phyloP scores from a whole-genome alignment of 108 stramenopile genomes.

The Heterococcus sp. region DNA sequence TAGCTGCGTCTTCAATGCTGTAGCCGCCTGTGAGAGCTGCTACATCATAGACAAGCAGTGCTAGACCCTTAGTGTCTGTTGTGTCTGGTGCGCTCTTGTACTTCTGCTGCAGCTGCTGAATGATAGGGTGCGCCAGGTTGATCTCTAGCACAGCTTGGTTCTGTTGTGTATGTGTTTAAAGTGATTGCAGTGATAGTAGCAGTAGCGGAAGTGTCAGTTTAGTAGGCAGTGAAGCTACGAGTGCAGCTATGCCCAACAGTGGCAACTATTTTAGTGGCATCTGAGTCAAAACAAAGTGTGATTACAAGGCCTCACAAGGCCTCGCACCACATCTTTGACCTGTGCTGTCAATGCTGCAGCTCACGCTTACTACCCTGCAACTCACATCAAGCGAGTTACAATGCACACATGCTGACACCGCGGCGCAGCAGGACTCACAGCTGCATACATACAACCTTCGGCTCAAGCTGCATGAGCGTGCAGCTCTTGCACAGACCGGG shows the following conservation, averaged over 20 bases:
- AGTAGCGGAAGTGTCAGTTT: constrained; percentile 43
- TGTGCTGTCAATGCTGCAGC: too few relatives aligned
- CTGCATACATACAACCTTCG: not conserved
- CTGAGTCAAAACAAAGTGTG: too few relatives aligned
- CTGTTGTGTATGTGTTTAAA: not conserved
- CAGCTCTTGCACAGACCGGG: too few relatives aligned
- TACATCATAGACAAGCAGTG: constrained; percentile 81
- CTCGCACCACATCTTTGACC: too few relatives aligned
- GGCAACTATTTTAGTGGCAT: too few relatives aligned
- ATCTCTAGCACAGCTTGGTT: constrained; percentile 88
- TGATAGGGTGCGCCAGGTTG: constrained; percentile 87
- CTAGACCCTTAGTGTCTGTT: constrained; percentile 71
- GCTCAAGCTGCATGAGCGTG: too few relatives aligned
- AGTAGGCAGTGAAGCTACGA: not conserved
- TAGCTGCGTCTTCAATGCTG: constrained; percentile 75
- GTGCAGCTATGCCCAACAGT: too few relatives aligned
- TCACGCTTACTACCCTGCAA: too few relatives aligned
- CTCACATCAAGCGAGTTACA: too few relatives aligned
- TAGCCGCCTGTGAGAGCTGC: constrained; percentile 93
- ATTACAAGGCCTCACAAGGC: too few relatives aligned
- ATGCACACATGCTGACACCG: constrained; percentile 3
- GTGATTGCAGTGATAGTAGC: not conserved
- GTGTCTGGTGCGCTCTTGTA: constrained; percentile 60
- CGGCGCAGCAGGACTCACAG: not conserved
- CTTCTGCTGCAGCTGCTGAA: constrained; percentile 65